Evolutionary conservation across 805 yeast genomes (phyloP).

Genomic region (Metschnikowia kunwiensis): DNA sequence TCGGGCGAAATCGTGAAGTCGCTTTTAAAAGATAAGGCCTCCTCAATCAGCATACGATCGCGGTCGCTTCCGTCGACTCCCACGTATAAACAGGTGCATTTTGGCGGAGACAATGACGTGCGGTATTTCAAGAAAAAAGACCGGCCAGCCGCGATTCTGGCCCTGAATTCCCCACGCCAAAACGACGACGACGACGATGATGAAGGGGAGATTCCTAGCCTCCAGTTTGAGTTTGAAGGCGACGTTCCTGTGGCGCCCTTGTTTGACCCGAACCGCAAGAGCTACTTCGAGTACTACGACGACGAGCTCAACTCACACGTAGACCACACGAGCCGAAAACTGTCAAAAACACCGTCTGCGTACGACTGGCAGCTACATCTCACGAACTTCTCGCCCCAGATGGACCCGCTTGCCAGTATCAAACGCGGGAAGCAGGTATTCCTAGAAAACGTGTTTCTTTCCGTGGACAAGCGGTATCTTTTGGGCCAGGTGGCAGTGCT

Average conservation of each 20-base stretch:
- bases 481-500: constrained; percentile 77
- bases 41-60: constrained; percentile 24
- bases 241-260: constrained; percentile 2
- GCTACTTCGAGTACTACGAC: constrained; percentile 18
- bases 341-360: constrained; percentile 15
- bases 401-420: not conserved
- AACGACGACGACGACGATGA: constrained; percentile 21
- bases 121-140: constrained; percentile 71
- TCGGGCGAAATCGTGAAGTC: constrained; percentile 62
- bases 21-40: constrained; percentile 53
- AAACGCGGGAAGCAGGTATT: constrained; percentile 27
- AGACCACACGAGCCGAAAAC: constrained; percentile 1
- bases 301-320: constrained; percentile 19
- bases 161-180: constrained; percentile 55
- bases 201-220: constrained; percentile 10
- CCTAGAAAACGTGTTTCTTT: constrained; percentile 60
- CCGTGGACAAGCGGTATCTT: constrained; percentile 54
- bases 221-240: constrained; percentile 3
- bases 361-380: constrained; percentile 45
- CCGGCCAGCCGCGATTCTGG: constrained; percentile 73
- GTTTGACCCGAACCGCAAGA: constrained; percentile 5
- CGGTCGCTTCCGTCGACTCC: constrained; percentile 49
- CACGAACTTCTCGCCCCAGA: constrained; percentile 34
- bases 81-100: constrained; percentile 72
- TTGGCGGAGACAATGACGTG: constrained; percentile 64